Conservation (phyloP, 73 alveolate genomes). For the Blepharisma stoltei region DNA sequence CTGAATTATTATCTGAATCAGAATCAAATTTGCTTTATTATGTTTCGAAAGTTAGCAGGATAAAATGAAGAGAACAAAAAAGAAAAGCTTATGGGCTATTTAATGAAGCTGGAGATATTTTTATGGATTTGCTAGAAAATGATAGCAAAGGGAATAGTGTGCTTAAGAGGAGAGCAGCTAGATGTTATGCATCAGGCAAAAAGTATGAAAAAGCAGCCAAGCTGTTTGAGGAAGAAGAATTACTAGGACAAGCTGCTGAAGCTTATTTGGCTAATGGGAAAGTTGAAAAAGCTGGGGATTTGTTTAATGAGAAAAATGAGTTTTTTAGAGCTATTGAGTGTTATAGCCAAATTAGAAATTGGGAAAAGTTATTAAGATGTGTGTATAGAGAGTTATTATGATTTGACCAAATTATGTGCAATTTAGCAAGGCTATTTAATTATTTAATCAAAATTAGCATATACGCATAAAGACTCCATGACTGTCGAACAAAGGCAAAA, state of each 20-base stretch:
- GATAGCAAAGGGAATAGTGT: too few relatives aligned
- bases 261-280: constrained; percentile 41
- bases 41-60: constrained; percentile 22
- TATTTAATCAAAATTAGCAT: too few relatives aligned
- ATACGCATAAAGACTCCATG: constrained; percentile 60
- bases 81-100: too few relatives aligned
- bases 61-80: constrained; percentile 29
- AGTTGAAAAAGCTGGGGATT: constrained; percentile 43
- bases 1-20: background rate
- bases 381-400: too few relatives aligned
- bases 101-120: too few relatives aligned
- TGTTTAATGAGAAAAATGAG: constrained; percentile 35
- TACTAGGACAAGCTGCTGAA: constrained; percentile 76
- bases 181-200: constrained; percentile 70
- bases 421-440: too few relatives aligned
- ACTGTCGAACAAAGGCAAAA: constrained; percentile 59
- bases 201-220: constrained; percentile 57
- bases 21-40: background rate
- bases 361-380: constrained; percentile 53
- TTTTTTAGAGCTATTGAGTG: constrained; percentile 47
- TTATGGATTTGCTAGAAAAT: too few relatives aligned
- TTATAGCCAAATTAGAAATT: constrained; percentile 33
- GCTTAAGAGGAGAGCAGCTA: constrained; percentile 57
- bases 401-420: too few relatives aligned
- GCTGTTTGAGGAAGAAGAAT: constrained; percentile 37